phyloP scores from a whole-genome alignment of 306 rosid genomes.

The Cucurbita maxima region DNA sequence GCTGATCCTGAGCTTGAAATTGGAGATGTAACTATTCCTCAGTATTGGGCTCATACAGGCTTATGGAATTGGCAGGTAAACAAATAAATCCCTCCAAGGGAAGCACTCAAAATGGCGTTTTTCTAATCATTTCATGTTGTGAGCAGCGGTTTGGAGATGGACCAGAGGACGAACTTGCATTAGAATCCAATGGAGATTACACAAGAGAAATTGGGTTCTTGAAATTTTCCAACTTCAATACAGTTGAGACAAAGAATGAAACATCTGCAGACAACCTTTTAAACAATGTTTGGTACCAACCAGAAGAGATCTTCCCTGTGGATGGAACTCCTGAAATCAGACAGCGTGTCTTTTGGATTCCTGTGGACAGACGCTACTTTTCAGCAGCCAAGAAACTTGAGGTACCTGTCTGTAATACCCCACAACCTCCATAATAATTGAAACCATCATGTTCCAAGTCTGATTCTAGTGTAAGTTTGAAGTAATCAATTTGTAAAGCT shows the following conservation, averaged over 20 bases:
- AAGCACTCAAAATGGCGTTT: neutral
- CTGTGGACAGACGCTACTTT: constrained; percentile 32
- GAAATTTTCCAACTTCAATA: constrained; percentile 27
- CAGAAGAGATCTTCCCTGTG: constrained; percentile 56
- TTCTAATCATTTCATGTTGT: neutral
- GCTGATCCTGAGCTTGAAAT: constrained; percentile 51
- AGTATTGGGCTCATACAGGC: constrained; percentile 65
- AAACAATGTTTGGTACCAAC: constrained; percentile 59
- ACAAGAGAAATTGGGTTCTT: constrained; percentile 35
- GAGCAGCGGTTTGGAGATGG: constrained; percentile 49
- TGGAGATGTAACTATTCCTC: constrained; percentile 67
- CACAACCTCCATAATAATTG: neutral
- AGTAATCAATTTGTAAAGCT: neutral
- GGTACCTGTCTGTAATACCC: constrained; percentile 12
- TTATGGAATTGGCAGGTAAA: constrained; percentile 83
- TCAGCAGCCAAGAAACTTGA: constrained; percentile 27
- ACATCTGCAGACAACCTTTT: constrained; percentile 22
- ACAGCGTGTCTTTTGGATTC: constrained; percentile 54
- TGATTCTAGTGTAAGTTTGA: neutral
- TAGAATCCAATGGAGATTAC: constrained; percentile 46
- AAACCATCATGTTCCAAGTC: neutral
- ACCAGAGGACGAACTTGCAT: constrained; percentile 25
- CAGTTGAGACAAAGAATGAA: constrained; percentile 12
- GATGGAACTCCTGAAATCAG: constrained; percentile 41
- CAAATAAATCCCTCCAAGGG: neutral